Evolutionary conservation across 345 rosid genomes (phyloP).

Genomic region (Lepidium aucheri): DNA sequence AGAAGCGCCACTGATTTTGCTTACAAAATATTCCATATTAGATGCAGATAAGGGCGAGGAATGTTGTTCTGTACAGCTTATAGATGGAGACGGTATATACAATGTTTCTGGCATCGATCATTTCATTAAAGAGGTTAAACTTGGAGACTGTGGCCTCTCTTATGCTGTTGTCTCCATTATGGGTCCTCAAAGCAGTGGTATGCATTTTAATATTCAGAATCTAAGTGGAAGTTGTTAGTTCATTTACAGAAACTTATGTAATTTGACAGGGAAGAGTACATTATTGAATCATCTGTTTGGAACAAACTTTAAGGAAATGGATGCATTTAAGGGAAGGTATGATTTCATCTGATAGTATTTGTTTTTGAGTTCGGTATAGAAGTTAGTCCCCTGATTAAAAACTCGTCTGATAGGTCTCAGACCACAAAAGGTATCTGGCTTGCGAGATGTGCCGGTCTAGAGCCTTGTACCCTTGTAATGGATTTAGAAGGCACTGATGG

Average conservation of each 20-base stretch:
- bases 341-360: slow-evolving; percentile 9
- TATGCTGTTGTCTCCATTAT: slow-evolving; percentile 90
- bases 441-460: slow-evolving; percentile 76
- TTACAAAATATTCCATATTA: background rate
- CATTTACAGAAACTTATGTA: slow-evolving; percentile 20
- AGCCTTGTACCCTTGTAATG: slow-evolving; percentile 92
- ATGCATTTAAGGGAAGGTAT: slow-evolving; percentile 93
- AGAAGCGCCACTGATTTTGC: background rate
- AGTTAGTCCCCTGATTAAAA: background rate
- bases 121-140: slow-evolving; percentile 58
- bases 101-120: slow-evolving; percentile 48
- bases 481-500: slow-evolving; percentile 99
- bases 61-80: slow-evolving; percentile 69
- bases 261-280: slow-evolving; percentile 86
- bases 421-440: slow-evolving; percentile 97
- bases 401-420: slow-evolving; percentile 52
- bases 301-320: slow-evolving; percentile 94
- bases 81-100: slow-evolving; percentile 77
- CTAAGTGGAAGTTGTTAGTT: background rate
- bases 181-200: slow-evolving; percentile 99
- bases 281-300: slow-evolving; percentile 67
- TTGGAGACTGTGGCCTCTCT: slow-evolving; percentile 77
- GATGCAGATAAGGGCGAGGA: slow-evolving; percentile 36
- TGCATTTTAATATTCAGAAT: background rate
- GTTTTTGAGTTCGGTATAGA: background rate